Percentiles rank a stretch among this genome's conserved stretches.
Conservation (phyloP, 805 yeast species). For the Yarrowia hollandica region DNA sequence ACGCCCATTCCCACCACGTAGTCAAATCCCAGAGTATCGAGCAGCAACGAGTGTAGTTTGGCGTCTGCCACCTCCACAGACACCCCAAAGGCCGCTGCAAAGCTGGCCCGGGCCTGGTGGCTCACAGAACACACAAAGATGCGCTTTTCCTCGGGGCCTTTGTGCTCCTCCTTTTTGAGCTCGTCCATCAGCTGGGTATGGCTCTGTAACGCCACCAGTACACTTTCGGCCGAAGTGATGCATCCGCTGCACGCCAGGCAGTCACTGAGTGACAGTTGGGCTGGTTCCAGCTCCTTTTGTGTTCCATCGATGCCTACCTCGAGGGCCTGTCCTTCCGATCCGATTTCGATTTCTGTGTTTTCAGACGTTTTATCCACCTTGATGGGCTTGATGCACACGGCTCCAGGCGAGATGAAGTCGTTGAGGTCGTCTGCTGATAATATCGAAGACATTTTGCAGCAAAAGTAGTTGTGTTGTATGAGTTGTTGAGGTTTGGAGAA, state of each 20-base stretch:
- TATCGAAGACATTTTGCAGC: slow-evolving; percentile 69
- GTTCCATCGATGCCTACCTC: slow-evolving; percentile 61
- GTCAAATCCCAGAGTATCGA: slow-evolving; percentile 61
- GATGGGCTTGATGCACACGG: slow-evolving; percentile 90
- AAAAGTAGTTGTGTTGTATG: neutral
- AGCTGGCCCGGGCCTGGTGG: slow-evolving; percentile 81
- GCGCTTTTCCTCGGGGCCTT: slow-evolving; percentile 26
- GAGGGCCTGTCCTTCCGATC: slow-evolving; percentile 60
- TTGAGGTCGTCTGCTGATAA: slow-evolving; percentile 87
- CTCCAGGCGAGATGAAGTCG: slow-evolving; percentile 91
- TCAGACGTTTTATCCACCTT: slow-evolving; percentile 45
- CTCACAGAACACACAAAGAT: slow-evolving; percentile 74
- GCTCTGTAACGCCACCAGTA: slow-evolving; percentile 85
- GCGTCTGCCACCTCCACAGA: slow-evolving; percentile 60
- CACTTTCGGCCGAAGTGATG: slow-evolving; percentile 96
- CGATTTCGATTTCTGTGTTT: slow-evolving; percentile 52
- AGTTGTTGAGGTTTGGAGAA: no score
- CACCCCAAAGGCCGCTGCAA: slow-evolving; percentile 66
- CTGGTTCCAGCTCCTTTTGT: slow-evolving; percentile 59
- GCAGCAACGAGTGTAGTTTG: slow-evolving; percentile 58
- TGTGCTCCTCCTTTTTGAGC: slow-evolving; percentile 42
- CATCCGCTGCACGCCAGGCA: slow-evolving; percentile 97
- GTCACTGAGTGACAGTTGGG: slow-evolving; percentile 86
- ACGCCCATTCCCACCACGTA: slow-evolving; percentile 82
- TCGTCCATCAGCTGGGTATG: slow-evolving; percentile 73